Conservation (phyloP, 2,329 filamentous ascomycete species). For the Lojkania enalia region DNA sequence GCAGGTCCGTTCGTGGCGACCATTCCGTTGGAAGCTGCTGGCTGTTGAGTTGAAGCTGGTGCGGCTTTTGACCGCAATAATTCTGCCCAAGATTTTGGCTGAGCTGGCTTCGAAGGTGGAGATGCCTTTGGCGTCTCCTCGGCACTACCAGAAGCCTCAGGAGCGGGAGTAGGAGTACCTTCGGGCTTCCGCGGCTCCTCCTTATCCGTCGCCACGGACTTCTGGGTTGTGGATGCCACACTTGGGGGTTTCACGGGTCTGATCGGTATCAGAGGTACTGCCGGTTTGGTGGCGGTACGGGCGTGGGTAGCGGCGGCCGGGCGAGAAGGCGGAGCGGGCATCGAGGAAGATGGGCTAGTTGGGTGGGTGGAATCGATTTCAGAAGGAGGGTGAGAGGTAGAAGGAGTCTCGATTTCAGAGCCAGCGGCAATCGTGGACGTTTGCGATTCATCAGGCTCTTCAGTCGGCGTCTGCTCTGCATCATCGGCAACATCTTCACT, state of each 20-base stretch:
- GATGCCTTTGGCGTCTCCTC: constrained; percentile 47
- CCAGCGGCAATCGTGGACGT: constrained; percentile 49
- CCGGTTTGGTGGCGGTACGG: constrained; percentile 50
- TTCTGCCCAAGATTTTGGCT: constrained; percentile 68
- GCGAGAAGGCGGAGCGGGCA: constrained; percentile 38
- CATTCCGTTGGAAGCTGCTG: constrained; percentile 31
- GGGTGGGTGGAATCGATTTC: constrained; percentile 59
- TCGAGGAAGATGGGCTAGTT: constrained; percentile 59
- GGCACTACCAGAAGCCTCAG: constrained; percentile 17
- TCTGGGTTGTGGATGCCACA: constrained; percentile 40
- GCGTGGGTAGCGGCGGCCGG: constrained; percentile 42
- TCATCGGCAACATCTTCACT: constrained; percentile 14
- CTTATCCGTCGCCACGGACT: constrained; percentile 33
- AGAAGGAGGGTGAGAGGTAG: constrained; percentile 61
- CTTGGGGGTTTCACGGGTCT: constrained; percentile 46
- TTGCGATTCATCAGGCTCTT: constrained; percentile 45
- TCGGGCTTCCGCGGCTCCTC: constrained; percentile 21
- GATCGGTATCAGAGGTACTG: constrained; percentile 58
- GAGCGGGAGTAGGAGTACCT: constrained; percentile 6
- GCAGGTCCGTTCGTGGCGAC: constrained; percentile 46
- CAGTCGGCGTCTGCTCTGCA: constrained; percentile 20
- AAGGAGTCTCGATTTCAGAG: constrained; percentile 59
- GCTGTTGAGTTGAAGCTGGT: constrained; percentile 37
- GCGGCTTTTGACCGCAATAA: constrained; percentile 61
- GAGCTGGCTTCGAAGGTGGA: constrained; percentile 52